phyloP scores from a whole-genome alignment of 1,139 yeast species.

The Suhomyces chickasaworum region DNA sequence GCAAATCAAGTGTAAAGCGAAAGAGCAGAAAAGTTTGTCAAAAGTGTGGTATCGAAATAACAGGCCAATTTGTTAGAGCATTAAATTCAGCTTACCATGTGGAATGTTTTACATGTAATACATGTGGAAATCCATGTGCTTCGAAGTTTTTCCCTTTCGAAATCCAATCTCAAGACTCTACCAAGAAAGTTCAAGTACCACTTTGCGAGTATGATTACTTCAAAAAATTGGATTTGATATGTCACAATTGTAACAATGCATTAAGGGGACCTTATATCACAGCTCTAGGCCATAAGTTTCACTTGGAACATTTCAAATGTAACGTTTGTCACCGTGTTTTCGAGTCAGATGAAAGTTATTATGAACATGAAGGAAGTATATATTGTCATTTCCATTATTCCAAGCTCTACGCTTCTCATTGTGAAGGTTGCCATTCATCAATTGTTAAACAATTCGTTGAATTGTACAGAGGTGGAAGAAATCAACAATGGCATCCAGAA shows the following conservation, averaged over 20 bases:
- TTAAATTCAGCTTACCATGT: slow-evolving; percentile 79
- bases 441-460: slow-evolving; percentile 94
- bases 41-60: slow-evolving; percentile 64
- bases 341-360: slow-evolving; percentile 90
- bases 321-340: slow-evolving; percentile 84
- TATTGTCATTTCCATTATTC: slow-evolving; percentile 94
- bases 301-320: slow-evolving; percentile 93
- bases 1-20: slow-evolving; percentile 20
- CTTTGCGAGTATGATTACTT: slow-evolving; percentile 94
- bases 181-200: slow-evolving; percentile 54
- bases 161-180: slow-evolving; percentile 34
- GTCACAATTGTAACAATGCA: slow-evolving; percentile 82
- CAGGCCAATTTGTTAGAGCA: slow-evolving; percentile 87
- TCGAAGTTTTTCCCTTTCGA: slow-evolving; percentile 69
- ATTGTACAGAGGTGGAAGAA: slow-evolving; percentile 86
- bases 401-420: slow-evolving; percentile 77
- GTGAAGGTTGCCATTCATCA: slow-evolving; percentile 92
- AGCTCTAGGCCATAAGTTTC: slow-evolving; percentile 89
- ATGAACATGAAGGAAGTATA: slow-evolving; percentile 80
- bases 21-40: slow-evolving; percentile 52
- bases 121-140: slow-evolving; percentile 77
- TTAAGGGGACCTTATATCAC: slow-evolving; percentile 92
- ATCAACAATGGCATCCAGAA: slow-evolving; percentile 99
- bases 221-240: slow-evolving; percentile 76
- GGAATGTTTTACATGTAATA: slow-evolving; percentile 82